Base-by-base conservation (phyloP, 352 stramenopile species). In the Phytophthora sp. region DNA sequence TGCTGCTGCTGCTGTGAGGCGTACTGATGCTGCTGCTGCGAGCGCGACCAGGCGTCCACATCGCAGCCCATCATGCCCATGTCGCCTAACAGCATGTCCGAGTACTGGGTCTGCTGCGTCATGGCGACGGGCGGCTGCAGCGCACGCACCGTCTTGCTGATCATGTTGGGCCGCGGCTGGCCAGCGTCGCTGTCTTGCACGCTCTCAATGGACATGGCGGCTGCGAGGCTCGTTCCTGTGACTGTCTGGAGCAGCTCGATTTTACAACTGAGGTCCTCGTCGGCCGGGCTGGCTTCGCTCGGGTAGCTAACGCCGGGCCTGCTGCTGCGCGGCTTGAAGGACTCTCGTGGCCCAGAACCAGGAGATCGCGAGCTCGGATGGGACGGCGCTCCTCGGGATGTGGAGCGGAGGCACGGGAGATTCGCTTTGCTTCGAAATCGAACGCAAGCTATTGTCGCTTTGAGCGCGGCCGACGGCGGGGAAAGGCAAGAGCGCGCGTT, bases 61-160 rank as follows among this genome's bases (percentile, higher is more conserved):
- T 92, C 80, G 35, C 77, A 74, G 58, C 76, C 76, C 76, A 92
- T 88, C 69, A 91, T 86, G 31, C 64, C 66, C 54, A 91, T 87
- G 26, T 88, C 79, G 28, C 67, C 73, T 0, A 92, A 76, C 28
- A 92, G 65, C 56, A 82, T 76, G 62, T 92, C 79, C 27, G 58
- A 54, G 51, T 70, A 76, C 32, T 63, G 67, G 5, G 49, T 48
- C 43, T 65, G 68, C 12, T 70, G 70, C 31, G 64, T 34, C 45
- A 76, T 66, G 21, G 59, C 46, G 15, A 56, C 43, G 10, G 45
- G 51, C 17, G 54, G 37, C 49, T 62, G 60, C 15, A 66, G 54
- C 18, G 20, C 4, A 18, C 30, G 30, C 43, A 48, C 56, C 5
- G 45, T 45, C 44, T 74, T 63, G 43, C 52, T 34, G 43, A 28